A percentile compares a stretch with the other conserved stretches of the same genome.
These are phyloP conservation scores for Plasmodium adleri DNA, from an alignment of 169 alveolate genomes.

Conservation along the genomic window DNA sequence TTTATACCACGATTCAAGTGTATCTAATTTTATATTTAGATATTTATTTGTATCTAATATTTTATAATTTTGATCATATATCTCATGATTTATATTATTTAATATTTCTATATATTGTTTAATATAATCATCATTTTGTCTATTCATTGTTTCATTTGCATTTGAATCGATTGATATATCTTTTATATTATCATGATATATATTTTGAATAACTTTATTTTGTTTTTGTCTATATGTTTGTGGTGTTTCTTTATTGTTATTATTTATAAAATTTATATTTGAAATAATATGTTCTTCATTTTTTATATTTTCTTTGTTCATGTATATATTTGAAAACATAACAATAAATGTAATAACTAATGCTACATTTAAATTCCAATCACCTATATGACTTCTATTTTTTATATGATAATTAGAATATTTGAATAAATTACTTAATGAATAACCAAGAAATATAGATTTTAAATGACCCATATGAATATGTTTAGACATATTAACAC, in stretches of 20 bases:
- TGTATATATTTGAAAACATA: constrained; percentile 1
- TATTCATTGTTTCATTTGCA: neutral
- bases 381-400: constrained; percentile 84
- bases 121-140: neutral
- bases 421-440: constrained; percentile 78
- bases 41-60: constrained; percentile 5
- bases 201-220: neutral
- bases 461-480: constrained; percentile 86
- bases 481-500: constrained; percentile 84
- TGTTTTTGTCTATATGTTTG: neutral
- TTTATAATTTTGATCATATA: constrained; percentile 16
- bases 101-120: neutral
- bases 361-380: constrained; percentile 78
- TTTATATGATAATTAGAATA: constrained; percentile 77
- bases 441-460: constrained; percentile 82
- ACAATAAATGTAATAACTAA: constrained; percentile 32
- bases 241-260: neutral
- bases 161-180: neutral
- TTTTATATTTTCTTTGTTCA: neutral
- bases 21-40: constrained; percentile 14
- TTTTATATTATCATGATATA: neutral
- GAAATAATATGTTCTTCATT: neutral
- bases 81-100: constrained; percentile 19
- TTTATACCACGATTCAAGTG: constrained; percentile 36
- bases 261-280: neutral